Conservation (phyloP, 108 stramenopile species). For the Skeletonema costatum region DNA sequence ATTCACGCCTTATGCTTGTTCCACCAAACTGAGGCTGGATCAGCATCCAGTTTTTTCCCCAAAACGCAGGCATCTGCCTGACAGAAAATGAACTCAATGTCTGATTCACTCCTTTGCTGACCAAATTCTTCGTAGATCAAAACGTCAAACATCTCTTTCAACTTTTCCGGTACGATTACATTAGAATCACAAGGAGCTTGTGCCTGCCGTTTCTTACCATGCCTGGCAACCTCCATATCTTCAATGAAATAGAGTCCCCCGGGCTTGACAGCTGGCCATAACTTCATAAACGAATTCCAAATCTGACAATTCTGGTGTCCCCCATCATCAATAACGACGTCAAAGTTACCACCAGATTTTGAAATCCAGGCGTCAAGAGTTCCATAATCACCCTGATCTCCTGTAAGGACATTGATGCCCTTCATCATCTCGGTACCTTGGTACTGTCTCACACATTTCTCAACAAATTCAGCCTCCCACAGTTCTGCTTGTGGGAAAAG, state of each 20-base stretch:
- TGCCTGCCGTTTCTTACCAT: neutral
- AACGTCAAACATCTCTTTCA: neutral
- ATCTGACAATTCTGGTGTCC: constrained; percentile 31
- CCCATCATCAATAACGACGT: constrained; percentile 27
- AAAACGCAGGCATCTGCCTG: constrained; percentile 4
- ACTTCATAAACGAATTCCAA: constrained; percentile 8
- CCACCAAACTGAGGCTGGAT: too few species aligned
- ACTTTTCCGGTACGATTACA: neutral
- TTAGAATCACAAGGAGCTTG: neutral
- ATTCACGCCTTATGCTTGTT: too few species aligned
- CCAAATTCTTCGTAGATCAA: neutral
- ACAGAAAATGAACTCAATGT: constrained; percentile 1
- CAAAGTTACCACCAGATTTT: constrained; percentile 19
- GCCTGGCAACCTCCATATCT: constrained; percentile 2
- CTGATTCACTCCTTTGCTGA: neutral
- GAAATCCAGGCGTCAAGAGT: constrained; percentile 11
- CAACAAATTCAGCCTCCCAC: constrained; percentile 26
- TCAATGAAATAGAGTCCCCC: constrained; percentile 21
- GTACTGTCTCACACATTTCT: constrained; percentile 9
- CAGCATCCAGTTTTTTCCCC: neutral
- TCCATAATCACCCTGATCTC: constrained; percentile 20
- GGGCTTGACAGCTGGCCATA: constrained; percentile 7
- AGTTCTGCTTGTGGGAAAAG: constrained; percentile 20
- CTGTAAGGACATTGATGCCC: constrained; percentile 6
- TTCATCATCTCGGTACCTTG: neutral